Percentiles rank a stretch among this genome's conserved stretches.
Conservation (phyloP, 1,284 basidiomycete genomes). For the Phellopilus nigrolimitatus region DNA sequence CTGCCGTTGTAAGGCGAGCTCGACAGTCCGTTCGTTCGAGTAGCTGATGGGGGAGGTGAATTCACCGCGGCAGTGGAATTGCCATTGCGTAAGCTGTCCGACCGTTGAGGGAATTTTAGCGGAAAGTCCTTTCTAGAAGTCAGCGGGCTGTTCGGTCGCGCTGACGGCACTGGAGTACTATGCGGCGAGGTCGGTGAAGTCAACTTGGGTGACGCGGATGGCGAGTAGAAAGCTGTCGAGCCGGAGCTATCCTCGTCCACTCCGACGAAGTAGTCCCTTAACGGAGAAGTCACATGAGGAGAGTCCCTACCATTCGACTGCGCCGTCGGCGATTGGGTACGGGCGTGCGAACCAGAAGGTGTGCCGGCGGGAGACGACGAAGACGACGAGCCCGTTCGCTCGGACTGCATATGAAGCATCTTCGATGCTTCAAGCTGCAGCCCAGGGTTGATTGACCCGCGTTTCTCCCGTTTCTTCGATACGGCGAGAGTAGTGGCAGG, state of each 20-base stretch:
- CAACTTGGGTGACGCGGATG: slow-evolving; percentile 14
- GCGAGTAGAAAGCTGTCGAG: slow-evolving; percentile 17
- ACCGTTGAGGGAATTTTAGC: slow-evolving; percentile 9
- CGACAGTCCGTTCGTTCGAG: slow-evolving; percentile 8
- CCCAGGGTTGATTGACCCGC: slow-evolving; percentile 44
- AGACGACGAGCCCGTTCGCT: slow-evolving; percentile 23
- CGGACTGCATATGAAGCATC: slow-evolving; percentile 12
- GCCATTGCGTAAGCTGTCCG: slow-evolving; percentile 13
- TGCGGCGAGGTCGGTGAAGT: slow-evolving; percentile 3
- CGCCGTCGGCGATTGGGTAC: not conserved
- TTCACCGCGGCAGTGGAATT: not conserved
- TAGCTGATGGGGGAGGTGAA: not conserved
- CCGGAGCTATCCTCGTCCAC: slow-evolving; percentile 11
- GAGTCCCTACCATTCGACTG: slow-evolving; percentile 15
- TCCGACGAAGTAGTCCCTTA: slow-evolving; percentile 15
- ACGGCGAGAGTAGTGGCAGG: slow-evolving; percentile 23
- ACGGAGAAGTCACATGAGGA: slow-evolving; percentile 16
- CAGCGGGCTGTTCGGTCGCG: not conserved
- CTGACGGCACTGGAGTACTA: not conserved
- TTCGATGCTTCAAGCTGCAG: slow-evolving; percentile 30
- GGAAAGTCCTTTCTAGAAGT: slow-evolving; percentile 2
- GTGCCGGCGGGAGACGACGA: slow-evolving; percentile 20
- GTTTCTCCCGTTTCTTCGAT: slow-evolving; percentile 33
- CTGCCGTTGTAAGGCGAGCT: slow-evolving; percentile 15
- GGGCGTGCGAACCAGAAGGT: slow-evolving; percentile 5